phyloP scores from a whole-genome alignment of 805 yeast species.

The Wickerhamomyces bovis region DNA sequence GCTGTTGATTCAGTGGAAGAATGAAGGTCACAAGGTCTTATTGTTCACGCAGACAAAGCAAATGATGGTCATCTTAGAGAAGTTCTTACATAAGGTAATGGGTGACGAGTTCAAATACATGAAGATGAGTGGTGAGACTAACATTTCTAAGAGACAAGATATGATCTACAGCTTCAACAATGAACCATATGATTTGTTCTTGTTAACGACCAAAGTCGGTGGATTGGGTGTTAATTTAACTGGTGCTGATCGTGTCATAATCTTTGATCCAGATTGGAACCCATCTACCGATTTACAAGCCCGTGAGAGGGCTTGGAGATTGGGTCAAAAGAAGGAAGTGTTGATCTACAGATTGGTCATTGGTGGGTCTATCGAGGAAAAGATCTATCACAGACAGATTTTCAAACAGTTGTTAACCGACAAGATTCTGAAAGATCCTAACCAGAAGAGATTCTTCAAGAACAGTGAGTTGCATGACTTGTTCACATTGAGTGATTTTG shows the following conservation, averaged over 20 bases:
- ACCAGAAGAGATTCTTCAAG: constrained; percentile 88
- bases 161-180: constrained; percentile 79
- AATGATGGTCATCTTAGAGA: constrained; percentile 84
- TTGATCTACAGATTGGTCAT: constrained; percentile 87
- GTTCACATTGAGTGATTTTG: constrained; percentile 71
- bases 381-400: constrained; percentile 93
- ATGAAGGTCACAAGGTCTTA: constrained; percentile 71
- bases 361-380: constrained; percentile 94
- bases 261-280: constrained; percentile 97
- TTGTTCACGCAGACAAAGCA: constrained; percentile 92
- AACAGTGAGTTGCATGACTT: constrained; percentile 87
- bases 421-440: constrained; percentile 91
- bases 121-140: constrained; percentile 94
- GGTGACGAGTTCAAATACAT: constrained; percentile 43
- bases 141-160: constrained; percentile 66
- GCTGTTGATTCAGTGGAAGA: constrained; percentile 67
- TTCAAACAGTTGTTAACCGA: constrained; percentile 92
- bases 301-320: constrained; percentile 93
- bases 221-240: constrained; percentile 92
- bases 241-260: constrained; percentile 91
- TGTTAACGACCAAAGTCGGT: constrained; percentile 91
- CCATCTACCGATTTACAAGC: constrained; percentile 98
- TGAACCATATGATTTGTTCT: constrained; percentile 55
- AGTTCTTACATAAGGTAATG: constrained; percentile 42
- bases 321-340: constrained; percentile 91